Conservation (phyloP, 2,329 filamentous ascomycete species). For the Ceratocystis albifundus region DNA sequence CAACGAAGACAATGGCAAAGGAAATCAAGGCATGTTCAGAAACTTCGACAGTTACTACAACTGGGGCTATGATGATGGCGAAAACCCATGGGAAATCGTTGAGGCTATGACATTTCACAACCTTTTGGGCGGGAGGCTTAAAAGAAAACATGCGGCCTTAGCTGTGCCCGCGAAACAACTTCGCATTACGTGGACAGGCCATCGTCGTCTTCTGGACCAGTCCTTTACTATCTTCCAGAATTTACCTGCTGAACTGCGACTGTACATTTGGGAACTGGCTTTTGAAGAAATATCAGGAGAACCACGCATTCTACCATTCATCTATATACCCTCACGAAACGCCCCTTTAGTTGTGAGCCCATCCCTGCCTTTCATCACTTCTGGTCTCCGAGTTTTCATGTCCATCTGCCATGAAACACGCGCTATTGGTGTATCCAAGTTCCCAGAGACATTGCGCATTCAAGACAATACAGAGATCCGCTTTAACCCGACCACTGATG, state of each 20-base stretch:
- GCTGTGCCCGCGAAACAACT: not conserved
- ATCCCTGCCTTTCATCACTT: not conserved
- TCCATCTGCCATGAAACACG: slow-evolving; percentile 18
- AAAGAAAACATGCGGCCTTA: not conserved
- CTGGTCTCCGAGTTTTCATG: slow-evolving; percentile 15
- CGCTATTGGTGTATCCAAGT: slow-evolving; percentile 8
- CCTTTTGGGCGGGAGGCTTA: no score
- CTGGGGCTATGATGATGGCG: slow-evolving; percentile 5
- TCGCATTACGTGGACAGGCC: slow-evolving; percentile 14
- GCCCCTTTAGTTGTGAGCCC: not conserved
- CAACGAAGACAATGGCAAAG: not conserved
- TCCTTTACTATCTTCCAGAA: slow-evolving; percentile 12
- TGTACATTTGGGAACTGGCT: slow-evolving; percentile 18
- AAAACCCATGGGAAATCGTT: slow-evolving; percentile 1
- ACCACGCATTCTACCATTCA: slow-evolving; percentile 9
- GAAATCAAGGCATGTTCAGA: not conserved
- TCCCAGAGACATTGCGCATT: slow-evolving; percentile 2
- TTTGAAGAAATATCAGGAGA: slow-evolving; percentile 11
- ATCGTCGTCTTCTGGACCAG: slow-evolving; percentile 1
- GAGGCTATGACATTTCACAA: no score
- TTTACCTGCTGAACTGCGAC: slow-evolving; percentile 13
- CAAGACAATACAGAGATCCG: slow-evolving; percentile 1
- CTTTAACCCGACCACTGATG: slow-evolving; percentile 13
- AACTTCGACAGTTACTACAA: not conserved
- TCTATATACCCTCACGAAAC: not conserved